These are phyloP conservation scores for Fraxinus sp. DNA, from an alignment of 305 asterid genomes.

Conservation along the genomic window DNA sequence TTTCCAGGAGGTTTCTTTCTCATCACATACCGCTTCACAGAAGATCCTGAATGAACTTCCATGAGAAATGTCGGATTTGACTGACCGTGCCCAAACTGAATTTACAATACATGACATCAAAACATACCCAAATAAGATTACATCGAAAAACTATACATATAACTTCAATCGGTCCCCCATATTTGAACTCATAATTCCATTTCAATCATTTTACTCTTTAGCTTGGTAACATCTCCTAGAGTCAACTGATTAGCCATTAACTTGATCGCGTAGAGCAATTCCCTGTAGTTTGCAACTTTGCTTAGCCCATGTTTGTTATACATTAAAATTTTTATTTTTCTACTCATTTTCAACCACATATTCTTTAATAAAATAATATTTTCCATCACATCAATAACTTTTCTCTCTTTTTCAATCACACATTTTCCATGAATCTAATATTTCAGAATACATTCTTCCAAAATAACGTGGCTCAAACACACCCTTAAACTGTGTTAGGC, in stretches of 20 bases:
- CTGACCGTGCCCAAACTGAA: constrained; percentile 96
- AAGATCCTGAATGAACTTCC: constrained; percentile 61
- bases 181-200: background rate
- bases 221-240: background rate
- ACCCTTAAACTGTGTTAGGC: background rate
- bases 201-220: background rate
- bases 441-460: no score
- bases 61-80: constrained; percentile 91
- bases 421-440: no score
- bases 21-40: constrained; percentile 65
- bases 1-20: constrained; percentile 90
- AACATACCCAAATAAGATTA: background rate
- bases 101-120: constrained; percentile 4
- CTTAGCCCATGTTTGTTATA: background rate
- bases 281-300: background rate
- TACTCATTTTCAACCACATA: no score
- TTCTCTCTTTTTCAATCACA: no score
- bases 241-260: background rate
- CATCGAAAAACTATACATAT: background rate
- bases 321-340: no score
- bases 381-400: no score
- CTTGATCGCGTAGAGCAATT: background rate
- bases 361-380: no score
- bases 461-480: no score
- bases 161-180: background rate